Base-by-base conservation (phyloP, 345 rosid genomes). In the Moricandia arvensis region DNA sequence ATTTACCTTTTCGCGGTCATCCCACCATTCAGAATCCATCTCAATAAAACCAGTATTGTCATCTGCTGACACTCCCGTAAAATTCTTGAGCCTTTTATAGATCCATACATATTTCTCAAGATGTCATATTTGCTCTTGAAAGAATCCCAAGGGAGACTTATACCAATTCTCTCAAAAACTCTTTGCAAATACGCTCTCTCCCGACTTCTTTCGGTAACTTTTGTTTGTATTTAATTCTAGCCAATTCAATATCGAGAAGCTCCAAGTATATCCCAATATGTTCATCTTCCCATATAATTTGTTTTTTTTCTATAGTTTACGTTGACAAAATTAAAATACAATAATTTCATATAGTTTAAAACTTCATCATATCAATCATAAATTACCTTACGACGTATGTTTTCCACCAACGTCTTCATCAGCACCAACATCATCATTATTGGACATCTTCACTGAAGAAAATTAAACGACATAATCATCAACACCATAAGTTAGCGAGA, bases 171-270 rank as follows among this genome's bases (percentile, higher is more conserved):
- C 49, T 43, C 49, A 43, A 43, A 41, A 12, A 41, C 2, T 41
- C 49, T 41, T 41, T 41, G 11, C 6, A 41, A 12, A 12, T 12
- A 37, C 13, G 43, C 3, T 37, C 4, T 37, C 43, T 10, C 13
- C 10, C 10, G 8, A 37, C 43, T 37, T 37, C 43, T 37, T 37
- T 37, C 13, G 45, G 45, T 38, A 37, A 37, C 43, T 37, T 37
- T 37, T 37, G 43, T 37, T 11, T 37, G 43, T 37, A 37, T 37
- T 11, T 37, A 37, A 38, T 38, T 38, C 29, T 66, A 24, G 41
- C 27, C 43, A 66, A 49, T 10, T 66, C 59, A 15, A 2, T 16
- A 66, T 66, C 71, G 16, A 66, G 6, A 66, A 66, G 29, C 70
- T 66, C 59, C 38, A n/a, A 66, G 17, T 27, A 47, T 47, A 66